A percentile compares a stretch with the other conserved stretches of the same genome.
Conservation (phyloP, 176 grass and related monocot genomes). For the Oropetium thomaeum region DNA sequence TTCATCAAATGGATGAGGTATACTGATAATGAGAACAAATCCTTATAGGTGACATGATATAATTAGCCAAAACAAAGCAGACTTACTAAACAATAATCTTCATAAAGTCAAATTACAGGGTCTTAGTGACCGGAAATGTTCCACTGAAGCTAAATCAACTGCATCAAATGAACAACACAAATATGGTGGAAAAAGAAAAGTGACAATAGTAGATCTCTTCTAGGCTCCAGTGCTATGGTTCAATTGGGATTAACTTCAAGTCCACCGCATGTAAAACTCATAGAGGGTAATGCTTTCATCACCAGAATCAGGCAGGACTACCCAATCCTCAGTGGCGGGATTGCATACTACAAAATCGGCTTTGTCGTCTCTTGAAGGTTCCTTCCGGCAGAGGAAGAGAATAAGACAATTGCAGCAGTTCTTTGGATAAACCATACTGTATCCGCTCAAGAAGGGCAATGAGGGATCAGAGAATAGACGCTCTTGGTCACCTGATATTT, state of each 20-base stretch:
- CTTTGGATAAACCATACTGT: not conserved
- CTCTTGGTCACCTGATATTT: not conserved
- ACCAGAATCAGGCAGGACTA: not conserved
- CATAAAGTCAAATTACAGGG: not conserved
- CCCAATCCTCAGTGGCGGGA: not conserved
- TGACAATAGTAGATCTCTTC: not conserved
- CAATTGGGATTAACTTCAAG: not conserved
- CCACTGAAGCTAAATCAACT: not conserved
- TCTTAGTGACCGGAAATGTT: not conserved
- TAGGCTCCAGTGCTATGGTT: not conserved
- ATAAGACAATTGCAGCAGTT: not conserved
- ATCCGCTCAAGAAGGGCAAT: not conserved
- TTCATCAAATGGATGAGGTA: too few relatives aligned
- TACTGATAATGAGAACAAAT: too few relatives aligned
- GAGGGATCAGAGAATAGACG: not conserved
- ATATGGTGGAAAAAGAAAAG: not conserved
- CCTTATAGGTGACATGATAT: too few relatives aligned
- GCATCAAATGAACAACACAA: not conserved
- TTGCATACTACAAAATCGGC: not conserved
- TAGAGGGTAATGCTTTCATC: not conserved
- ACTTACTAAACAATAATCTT: not conserved
- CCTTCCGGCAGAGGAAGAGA: not conserved
- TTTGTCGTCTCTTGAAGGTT: not conserved
- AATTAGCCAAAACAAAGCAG: not conserved
- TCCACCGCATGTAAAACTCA: not conserved